phyloP scores from a whole-genome alignment of 805 yeast species.

The Saturnispora galanensis region DNA sequence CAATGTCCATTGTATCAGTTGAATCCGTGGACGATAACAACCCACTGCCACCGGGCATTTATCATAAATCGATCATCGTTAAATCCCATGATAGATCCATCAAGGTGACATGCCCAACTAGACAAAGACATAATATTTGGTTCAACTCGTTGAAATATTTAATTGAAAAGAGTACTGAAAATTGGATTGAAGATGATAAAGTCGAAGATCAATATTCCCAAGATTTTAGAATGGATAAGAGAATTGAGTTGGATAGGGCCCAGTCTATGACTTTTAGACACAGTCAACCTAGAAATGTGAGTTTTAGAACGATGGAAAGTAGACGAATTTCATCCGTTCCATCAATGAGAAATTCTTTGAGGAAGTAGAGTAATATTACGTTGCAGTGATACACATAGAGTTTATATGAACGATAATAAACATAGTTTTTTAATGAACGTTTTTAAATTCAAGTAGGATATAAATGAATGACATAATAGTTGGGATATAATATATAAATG shows the following conservation, averaged over 20 bases:
- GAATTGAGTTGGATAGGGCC: slow-evolving; percentile 21
- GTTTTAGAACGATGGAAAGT: slow-evolving; percentile 1
- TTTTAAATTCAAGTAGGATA: neutral
- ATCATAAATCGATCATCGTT: slow-evolving; percentile 73
- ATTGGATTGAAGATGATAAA: slow-evolving; percentile 40
- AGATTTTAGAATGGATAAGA: slow-evolving; percentile 20
- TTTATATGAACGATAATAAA: neutral
- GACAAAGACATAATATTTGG: slow-evolving; percentile 89
- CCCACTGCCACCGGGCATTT: slow-evolving; percentile 82
- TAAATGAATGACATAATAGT: slow-evolving; percentile 7
- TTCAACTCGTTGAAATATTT: slow-evolving; percentile 70
- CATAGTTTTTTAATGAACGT: neutral
- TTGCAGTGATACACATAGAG: no score
- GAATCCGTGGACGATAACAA: slow-evolving; percentile 76
- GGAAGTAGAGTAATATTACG: slow-evolving; percentile 1
- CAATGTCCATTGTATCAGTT: slow-evolving; percentile 71
- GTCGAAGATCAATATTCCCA: slow-evolving; percentile 29
- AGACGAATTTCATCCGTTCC: slow-evolving; percentile 8
- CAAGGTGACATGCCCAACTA: slow-evolving; percentile 78
- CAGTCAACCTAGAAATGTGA: slow-evolving; percentile 16
- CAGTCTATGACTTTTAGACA: slow-evolving; percentile 23
- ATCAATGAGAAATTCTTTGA: slow-evolving; percentile 9
- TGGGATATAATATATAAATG: slow-evolving; percentile 4
- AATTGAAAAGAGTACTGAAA: slow-evolving; percentile 55
- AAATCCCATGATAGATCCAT: slow-evolving; percentile 52